Evolutionary conservation across 1,284 basidiomycete species (phyloP).

Genomic region (Marasmius oreades): DNA sequence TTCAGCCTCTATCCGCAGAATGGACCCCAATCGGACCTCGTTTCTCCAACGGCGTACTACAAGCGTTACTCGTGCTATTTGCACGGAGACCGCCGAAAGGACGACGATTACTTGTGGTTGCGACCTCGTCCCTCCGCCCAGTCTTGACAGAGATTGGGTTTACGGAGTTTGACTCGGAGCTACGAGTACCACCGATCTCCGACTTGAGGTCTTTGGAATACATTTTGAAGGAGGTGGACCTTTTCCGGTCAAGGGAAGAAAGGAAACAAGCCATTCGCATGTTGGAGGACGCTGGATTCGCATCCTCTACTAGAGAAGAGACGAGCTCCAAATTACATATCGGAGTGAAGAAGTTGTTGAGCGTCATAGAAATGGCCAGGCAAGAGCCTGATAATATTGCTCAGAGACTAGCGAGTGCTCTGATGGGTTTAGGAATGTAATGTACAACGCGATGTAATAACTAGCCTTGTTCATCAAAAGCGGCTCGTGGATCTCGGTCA

Average conservation of each 20-base stretch:
- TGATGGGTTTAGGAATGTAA: conserved; percentile 60
- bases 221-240: conserved; percentile 80
- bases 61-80: conserved; percentile 88
- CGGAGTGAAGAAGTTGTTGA: conserved; percentile 93
- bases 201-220: conserved; percentile 70
- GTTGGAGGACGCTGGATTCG: conserved; percentile 78
- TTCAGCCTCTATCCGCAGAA: conserved; percentile 43
- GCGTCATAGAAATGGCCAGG: conserved; percentile 93
- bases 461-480: background rate
- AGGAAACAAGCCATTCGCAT: conserved; percentile 60
- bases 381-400: conserved; percentile 84
- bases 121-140: conserved; percentile 86
- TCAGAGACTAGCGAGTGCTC: conserved; percentile 67
- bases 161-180: conserved; percentile 87
- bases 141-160: conserved; percentile 92
- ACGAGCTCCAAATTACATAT: conserved; percentile 60
- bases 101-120: conserved; percentile 88
- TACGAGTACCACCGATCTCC: conserved; percentile 83
- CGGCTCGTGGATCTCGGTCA: background rate
- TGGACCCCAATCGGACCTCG: conserved; percentile 98
- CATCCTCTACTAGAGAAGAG: conserved; percentile 39
- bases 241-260: conserved; percentile 68
- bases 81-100: conserved; percentile 92
- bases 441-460: background rate
- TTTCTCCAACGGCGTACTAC: conserved; percentile 94